phyloP scores from a whole-genome alignment of 805 yeast genomes.

The Lachancea cidri region DNA sequence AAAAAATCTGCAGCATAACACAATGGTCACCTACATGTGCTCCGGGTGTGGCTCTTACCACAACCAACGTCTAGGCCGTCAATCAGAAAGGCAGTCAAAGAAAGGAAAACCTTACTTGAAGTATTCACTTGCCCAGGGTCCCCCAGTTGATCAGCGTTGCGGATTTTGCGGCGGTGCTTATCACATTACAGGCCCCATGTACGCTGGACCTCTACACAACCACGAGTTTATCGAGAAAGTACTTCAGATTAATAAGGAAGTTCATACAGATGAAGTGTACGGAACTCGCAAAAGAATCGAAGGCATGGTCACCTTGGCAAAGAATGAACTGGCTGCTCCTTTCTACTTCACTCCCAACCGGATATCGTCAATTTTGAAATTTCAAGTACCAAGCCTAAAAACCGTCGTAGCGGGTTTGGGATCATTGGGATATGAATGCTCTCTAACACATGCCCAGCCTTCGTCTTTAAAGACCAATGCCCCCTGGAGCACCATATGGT shows the following conservation, averaged over 20 bases:
- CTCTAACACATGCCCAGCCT: slow-evolving; percentile 84
- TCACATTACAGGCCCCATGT: slow-evolving; percentile 95
- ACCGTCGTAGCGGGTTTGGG: slow-evolving; percentile 74
- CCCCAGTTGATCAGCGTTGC: slow-evolving; percentile 58
- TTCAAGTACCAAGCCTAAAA: slow-evolving; percentile 78
- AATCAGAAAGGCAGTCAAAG: slow-evolving; percentile 38
- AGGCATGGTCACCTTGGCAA: slow-evolving; percentile 89
- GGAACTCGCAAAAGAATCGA: slow-evolving; percentile 79
- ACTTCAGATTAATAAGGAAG: slow-evolving; percentile 45
- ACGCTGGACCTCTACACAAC: slow-evolving; percentile 78
- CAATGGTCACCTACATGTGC: slow-evolving; percentile 78
- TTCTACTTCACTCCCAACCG: slow-evolving; percentile 82
- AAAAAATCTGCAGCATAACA: slow-evolving; percentile 68
- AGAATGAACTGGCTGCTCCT: slow-evolving; percentile 62
- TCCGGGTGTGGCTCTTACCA: slow-evolving; percentile 76
- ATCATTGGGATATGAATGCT: slow-evolving; percentile 73
- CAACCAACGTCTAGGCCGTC: slow-evolving; percentile 71
- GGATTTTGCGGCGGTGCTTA: slow-evolving; percentile 57
- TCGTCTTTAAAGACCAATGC: slow-evolving; percentile 89
- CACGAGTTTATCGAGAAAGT: slow-evolving; percentile 59
- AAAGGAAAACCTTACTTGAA: slow-evolving; percentile 38
- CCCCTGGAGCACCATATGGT: slow-evolving; percentile 75
- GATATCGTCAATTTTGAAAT: slow-evolving; percentile 66
- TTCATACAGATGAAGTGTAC: slow-evolving; percentile 52
- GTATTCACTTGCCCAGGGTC: slow-evolving; percentile 62